phyloP scores from a whole-genome alignment of 306 rosid species.

The Calophaca sinica region DNA sequence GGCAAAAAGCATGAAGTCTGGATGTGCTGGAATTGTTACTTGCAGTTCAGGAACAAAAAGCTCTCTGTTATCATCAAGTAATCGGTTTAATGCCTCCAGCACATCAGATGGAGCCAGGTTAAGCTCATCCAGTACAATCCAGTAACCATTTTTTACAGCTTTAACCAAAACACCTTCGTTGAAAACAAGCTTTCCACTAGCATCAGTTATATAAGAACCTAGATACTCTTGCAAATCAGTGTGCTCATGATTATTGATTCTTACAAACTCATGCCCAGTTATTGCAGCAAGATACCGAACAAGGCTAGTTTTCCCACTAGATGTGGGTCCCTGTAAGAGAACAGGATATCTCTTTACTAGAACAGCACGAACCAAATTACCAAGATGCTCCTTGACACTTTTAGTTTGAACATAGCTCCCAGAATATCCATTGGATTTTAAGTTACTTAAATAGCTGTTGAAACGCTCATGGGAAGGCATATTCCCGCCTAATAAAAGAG shows the following conservation, averaged over 20 bases:
- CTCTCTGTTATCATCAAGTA: conserved; percentile 95
- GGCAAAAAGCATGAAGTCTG: conserved; percentile 93
- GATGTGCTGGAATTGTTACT: conserved; percentile 74
- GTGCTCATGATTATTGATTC: conserved; percentile 97
- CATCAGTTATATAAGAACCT: conserved; percentile 81
- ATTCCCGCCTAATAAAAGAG: conserved; percentile 58
- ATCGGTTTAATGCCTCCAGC: conserved; percentile 91
- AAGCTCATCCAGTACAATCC: conserved; percentile 98
- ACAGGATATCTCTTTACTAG: conserved; percentile 81
- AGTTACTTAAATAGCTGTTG: conserved; percentile 53
- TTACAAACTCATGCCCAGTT: conserved; percentile 81
- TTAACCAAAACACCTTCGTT: conserved; percentile 90
- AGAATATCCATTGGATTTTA: conserved; percentile 43
- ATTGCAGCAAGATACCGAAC: conserved; percentile 81
- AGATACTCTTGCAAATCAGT: conserved; percentile 97
- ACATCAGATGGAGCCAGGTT: conserved; percentile 99
- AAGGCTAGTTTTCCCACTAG: conserved; percentile 98
- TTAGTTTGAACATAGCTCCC: conserved; percentile 65
- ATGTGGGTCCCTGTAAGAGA: conserved; percentile 96
- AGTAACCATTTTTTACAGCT: conserved; percentile 86
- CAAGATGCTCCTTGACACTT: conserved; percentile 80
- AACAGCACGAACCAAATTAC: conserved; percentile 81
- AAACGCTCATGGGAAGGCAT: conserved; percentile 58
- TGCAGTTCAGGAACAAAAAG: conserved; percentile 92
- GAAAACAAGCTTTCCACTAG: conserved; percentile 85